Evolutionary conservation across 768 basidiomycete species (phyloP).

Genomic region (Psilocybe azurescens): DNA sequence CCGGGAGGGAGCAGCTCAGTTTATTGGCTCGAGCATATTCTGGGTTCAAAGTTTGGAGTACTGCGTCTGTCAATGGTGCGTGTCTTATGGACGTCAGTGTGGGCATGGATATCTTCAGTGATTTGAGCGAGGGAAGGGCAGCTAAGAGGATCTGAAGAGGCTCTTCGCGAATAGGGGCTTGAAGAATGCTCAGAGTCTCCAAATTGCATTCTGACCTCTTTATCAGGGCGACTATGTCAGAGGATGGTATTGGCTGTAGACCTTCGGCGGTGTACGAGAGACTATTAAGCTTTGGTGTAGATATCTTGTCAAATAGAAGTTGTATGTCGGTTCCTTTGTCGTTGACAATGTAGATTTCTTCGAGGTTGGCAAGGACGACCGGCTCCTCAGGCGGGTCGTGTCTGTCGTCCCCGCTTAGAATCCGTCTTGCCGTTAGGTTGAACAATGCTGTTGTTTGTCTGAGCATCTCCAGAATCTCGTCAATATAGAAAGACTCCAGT

Average conservation of each 20-base stretch:
- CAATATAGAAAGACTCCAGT: slow-evolving; percentile 27
- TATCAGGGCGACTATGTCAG: slow-evolving; percentile 16
- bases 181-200: slow-evolving; percentile 12
- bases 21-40: slow-evolving; percentile 12
- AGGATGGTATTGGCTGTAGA: slow-evolving; percentile 2
- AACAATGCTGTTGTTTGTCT: slow-evolving; percentile 20
- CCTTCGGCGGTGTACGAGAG: slow-evolving; percentile 18
- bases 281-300: slow-evolving; percentile 17
- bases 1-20: slow-evolving; percentile 8
- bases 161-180: slow-evolving; percentile 17
- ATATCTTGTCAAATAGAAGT: slow-evolving; percentile 18
- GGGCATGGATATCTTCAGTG: slow-evolving; percentile 11
- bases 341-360: slow-evolving; percentile 20
- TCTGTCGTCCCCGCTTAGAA: slow-evolving; percentile 26
- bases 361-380: slow-evolving; percentile 16
- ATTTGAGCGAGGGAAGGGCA: slow-evolving; percentile 7
- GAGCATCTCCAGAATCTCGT: slow-evolving; percentile 25
- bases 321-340: slow-evolving; percentile 24
- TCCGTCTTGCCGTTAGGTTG: slow-evolving; percentile 15
- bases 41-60: slow-evolving; percentile 11
- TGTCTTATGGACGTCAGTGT: slow-evolving; percentile 2
- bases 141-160: slow-evolving; percentile 15
- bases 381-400: slow-evolving; percentile 19
- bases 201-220: slow-evolving; percentile 18
- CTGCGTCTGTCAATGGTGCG: slow-evolving; percentile 9